Percentiles rank a stretch among this genome's conserved stretches.
Conservation (phyloP, 768 basidiomycete species). For the Rubroboletus satanas region DNA sequence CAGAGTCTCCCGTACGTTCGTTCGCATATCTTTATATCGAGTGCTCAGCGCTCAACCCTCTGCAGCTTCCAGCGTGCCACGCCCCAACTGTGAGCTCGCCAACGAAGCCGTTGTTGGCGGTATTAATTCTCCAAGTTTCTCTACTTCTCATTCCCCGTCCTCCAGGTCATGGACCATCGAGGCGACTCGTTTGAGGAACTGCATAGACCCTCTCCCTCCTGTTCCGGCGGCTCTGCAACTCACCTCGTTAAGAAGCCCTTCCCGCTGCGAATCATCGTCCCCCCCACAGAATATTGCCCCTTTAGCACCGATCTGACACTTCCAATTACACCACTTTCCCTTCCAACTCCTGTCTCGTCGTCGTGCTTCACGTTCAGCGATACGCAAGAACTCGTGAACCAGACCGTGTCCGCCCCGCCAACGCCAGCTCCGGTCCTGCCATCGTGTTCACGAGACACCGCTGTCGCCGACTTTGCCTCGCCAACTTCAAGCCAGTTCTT, state of each 20-base stretch:
- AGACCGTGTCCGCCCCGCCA: slow-evolving; percentile 7
- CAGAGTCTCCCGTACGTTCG: slow-evolving; percentile 20
- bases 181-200: slow-evolving; percentile 16
- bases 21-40: background rate
- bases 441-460: slow-evolving; percentile 3
- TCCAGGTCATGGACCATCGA: slow-evolving; percentile 19
- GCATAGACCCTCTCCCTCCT: background rate
- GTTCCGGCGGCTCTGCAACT: slow-evolving; percentile 7
- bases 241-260: slow-evolving; percentile 14
- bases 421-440: slow-evolving; percentile 5
- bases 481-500: slow-evolving; percentile 28
- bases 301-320: slow-evolving; percentile 31
- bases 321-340: slow-evolving; percentile 26
- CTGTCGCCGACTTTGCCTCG: slow-evolving; percentile 18
- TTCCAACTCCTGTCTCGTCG: slow-evolving; percentile 24
- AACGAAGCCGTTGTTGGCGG: background rate
- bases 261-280: slow-evolving; percentile 30
- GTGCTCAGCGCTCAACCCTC: background rate
- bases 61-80: background rate
- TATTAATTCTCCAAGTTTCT: background rate
- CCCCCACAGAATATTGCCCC: slow-evolving; percentile 33
- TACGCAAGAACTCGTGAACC: slow-evolving; percentile 8
- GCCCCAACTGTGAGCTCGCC: slow-evolving; percentile 3
- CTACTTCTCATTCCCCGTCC: background rate
- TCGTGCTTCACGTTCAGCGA: slow-evolving; percentile 27